Conservation (phyloP, 345 rosid genomes). For the Garcia nutans region DNA sequence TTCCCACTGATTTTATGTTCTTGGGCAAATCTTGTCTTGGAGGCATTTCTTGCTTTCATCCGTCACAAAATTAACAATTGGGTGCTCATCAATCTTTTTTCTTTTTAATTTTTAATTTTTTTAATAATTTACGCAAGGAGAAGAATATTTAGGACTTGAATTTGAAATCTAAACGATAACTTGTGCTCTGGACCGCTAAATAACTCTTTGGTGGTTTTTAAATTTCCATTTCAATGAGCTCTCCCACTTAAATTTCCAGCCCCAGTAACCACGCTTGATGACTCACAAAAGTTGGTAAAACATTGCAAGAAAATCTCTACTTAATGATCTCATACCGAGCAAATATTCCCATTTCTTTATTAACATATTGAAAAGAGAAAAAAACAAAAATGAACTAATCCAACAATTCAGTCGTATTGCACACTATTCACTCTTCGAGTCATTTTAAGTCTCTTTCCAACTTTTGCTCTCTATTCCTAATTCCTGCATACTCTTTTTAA, state of each 20-base stretch:
- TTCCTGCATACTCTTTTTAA: not conserved
- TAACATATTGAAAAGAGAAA: not conserved
- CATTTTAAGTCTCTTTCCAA: not conserved
- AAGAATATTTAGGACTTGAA: no score
- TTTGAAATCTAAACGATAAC: no score
- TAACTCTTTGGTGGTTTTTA: no score
- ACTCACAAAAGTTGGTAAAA: not conserved
- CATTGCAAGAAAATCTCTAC: conserved; percentile 1
- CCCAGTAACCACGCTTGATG: not conserved
- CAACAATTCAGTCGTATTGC: not conserved
- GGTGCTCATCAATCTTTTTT: not conserved
- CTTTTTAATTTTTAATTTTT: no score
- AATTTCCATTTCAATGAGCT: not conserved
- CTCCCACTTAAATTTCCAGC: not conserved
- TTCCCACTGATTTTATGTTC: not conserved
- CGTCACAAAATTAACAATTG: not conserved
- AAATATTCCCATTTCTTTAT: not conserved
- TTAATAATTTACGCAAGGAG: no score
- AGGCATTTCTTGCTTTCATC: not conserved
- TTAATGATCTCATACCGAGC: not conserved
- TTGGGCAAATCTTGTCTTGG: not conserved
- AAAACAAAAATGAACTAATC: not conserved
- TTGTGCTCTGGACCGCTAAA: no score
- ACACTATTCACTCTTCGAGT: not conserved
- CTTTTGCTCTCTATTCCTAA: not conserved